A percentile compares a stretch with the other conserved stretches of the same genome.
Evolutionary conservation across 768 basidiomycete species (phyloP).

Genomic region (Kondoa subrosea): DNA sequence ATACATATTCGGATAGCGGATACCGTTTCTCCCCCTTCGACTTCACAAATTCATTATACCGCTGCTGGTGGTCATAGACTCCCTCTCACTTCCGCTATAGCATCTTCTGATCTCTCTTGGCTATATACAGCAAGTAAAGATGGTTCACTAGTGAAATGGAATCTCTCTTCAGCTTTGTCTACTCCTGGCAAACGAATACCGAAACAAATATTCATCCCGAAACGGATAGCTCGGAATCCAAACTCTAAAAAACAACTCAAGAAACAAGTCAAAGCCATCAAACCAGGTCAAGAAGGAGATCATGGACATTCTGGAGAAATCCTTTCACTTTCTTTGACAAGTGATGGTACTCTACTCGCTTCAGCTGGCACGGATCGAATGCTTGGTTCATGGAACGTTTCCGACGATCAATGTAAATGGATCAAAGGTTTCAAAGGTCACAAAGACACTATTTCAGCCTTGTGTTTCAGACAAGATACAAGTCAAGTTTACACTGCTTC

Average conservation of each 20-base stretch:
- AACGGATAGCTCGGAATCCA: conserved; percentile 13
- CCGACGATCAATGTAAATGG: conserved; percentile 50
- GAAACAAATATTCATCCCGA: conserved; percentile 14
- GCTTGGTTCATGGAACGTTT: conserved; percentile 68
- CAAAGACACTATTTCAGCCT: conserved; percentile 50
- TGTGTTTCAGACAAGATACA: conserved; percentile 62
- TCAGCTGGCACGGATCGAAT: conserved; percentile 71
- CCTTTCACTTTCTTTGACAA: conserved; percentile 61
- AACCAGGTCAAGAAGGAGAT: conserved; percentile 36
- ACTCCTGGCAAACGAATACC: neutral
- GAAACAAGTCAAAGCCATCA: conserved; percentile 46
- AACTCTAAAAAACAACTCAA: conserved; percentile 34
- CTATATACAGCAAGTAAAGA: conserved; percentile 87
- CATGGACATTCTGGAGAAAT: conserved; percentile 78
- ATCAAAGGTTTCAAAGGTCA: conserved; percentile 64
- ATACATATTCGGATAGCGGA: conserved; percentile 66
- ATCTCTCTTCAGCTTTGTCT: conserved; percentile 36
- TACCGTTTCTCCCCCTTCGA: conserved; percentile 10
- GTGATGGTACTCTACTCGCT: conserved; percentile 66
- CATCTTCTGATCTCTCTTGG: conserved; percentile 51
- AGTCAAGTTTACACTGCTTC: conserved; percentile 59
- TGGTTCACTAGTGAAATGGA: conserved; percentile 74
- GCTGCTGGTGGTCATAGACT: conserved; percentile 52
- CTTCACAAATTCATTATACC: conserved; percentile 24
- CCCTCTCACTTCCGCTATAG: conserved; percentile 63